Evolutionary conservation across 805 yeast species (phyloP), one percentile per base, ranked within the genome.

Genomic region (Wickerhamiella occidentalis): DNA sequence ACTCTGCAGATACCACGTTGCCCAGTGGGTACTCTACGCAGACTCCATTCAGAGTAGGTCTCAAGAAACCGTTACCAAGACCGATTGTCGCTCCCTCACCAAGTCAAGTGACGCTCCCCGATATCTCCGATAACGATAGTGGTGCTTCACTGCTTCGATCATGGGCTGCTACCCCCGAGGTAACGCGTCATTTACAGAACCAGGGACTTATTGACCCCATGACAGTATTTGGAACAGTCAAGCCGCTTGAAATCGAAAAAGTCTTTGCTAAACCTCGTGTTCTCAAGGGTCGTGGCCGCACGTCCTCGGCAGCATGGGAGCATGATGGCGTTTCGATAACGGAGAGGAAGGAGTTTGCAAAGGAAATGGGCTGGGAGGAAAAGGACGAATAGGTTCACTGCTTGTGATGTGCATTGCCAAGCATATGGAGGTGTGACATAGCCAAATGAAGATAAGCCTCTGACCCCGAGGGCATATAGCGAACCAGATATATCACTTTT

Each of bases 151-250:
- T 72, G 13, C 62, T 78, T 40, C 72, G 72, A 38, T 73, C 73
- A 38, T 80, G 85, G 85, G 85, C 84, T 2, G 68, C 71, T 50
- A 72, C 82, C 1, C 80, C 83, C 3, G 74, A 72, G 51, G 61
- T 79, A 47, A 69, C 71, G 40, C 66, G 68, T 26, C 66, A 71
- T 30, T 64, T 79, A 35, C 58, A 64, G 19, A 75, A 72, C 52
- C 81, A 78, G 58, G 62, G 52, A 45, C 61, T 60, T 25, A 66
- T 80, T 52, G 80, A 85, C 58, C 88, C 92, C 0, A 77, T 72
- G 53, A 61, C 70, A 17, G 74, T 85, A 1, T 85, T 86, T 66
- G 95, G 94, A 0, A 80, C 83, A 6, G 74, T 82, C 28, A 82
- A 83, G 0, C 79, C 79, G 1, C 66, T 83, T 51, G 46, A 43